These are phyloP conservation scores for Neonectria coccinea DNA, from an alignment of 2,329 filamentous ascomycete genomes.

Conservation along the genomic window DNA sequence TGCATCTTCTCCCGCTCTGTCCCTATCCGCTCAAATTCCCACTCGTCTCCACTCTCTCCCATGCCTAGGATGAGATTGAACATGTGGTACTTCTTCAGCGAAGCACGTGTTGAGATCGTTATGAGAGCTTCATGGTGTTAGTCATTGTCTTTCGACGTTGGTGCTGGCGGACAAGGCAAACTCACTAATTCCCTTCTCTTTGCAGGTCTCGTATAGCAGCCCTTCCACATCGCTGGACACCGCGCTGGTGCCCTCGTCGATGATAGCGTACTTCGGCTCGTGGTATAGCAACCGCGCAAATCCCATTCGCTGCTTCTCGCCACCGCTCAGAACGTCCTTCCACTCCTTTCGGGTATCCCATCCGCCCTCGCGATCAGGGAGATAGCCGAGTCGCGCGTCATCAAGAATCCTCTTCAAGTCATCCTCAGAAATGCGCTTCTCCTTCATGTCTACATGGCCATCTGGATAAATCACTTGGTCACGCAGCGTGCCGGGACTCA, in stretches of 20 bases:
- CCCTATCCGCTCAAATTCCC: slow-evolving; percentile 94
- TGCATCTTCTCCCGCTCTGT: slow-evolving; percentile 93
- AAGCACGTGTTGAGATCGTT: slow-evolving; percentile 94
- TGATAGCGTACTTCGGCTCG: slow-evolving; percentile 91
- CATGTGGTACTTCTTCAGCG: slow-evolving; percentile 94
- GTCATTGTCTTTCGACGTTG: slow-evolving; percentile 29
- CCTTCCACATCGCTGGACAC: slow-evolving; percentile 96
- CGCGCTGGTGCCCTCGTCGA: slow-evolving; percentile 95
- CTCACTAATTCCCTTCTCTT: slow-evolving; percentile 92
- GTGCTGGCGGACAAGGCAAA: slow-evolving; percentile 40
- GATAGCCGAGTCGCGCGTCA: slow-evolving; percentile 86
- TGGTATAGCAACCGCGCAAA: slow-evolving; percentile 94
- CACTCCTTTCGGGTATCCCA: slow-evolving; percentile 98
- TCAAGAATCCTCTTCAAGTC: slow-evolving; percentile 84
- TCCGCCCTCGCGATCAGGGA: slow-evolving; percentile 91
- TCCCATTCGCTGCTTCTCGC: slow-evolving; percentile 95
- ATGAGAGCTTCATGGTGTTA: slow-evolving; percentile 74
- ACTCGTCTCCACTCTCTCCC: slow-evolving; percentile 84
- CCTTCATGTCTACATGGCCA: slow-evolving; percentile 92
- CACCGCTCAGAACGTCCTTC: slow-evolving; percentile 97
- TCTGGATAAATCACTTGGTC: slow-evolving; percentile 99
- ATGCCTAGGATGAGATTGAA: slow-evolving; percentile 88
- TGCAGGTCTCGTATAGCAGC: slow-evolving; percentile 90
- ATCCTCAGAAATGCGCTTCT: slow-evolving; percentile 79
- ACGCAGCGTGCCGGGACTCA: slow-evolving; percentile 90